Conservation (phyloP, 345 rosid genomes). For the Xanthoceras sorbifolium region DNA sequence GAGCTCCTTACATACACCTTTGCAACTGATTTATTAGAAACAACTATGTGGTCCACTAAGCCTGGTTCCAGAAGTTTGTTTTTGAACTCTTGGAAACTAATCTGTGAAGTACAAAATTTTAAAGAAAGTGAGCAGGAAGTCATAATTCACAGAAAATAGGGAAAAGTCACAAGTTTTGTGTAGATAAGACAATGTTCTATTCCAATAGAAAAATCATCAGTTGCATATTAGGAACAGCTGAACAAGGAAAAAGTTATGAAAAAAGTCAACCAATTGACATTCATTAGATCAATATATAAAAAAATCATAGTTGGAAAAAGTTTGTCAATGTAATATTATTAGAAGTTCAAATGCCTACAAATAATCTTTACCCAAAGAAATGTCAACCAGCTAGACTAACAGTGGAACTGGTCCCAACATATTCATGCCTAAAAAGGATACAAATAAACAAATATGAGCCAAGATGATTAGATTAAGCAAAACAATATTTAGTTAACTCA, state of each 20-base stretch:
- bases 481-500: not conserved
- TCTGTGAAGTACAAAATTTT: conserved; percentile 45
- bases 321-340: not conserved
- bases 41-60: conserved; percentile 86
- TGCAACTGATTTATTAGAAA: conserved; percentile 86
- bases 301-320: not conserved
- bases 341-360: not conserved
- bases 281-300: not conserved
- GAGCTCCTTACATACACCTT: conserved; percentile 76
- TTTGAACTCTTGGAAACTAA: conserved; percentile 96
- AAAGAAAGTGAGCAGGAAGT: not conserved
- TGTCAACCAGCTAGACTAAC: not conserved
- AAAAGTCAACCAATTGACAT: not conserved
- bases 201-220: not conserved
- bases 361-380: not conserved
- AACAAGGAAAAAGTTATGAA: not conserved
- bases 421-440: not conserved
- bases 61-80: conserved; percentile 96
- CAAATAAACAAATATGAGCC: not conserved
- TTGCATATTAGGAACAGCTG: not conserved
- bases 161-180: not conserved
- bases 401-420: not conserved
- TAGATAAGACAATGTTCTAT: not conserved
- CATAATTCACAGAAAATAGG: not conserved
- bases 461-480: not conserved